A percentile compares a stretch with the other conserved stretches of the same genome.
Conservation (phyloP, 805 yeast species). For the Wickerhamiella kurtzmanii region DNA sequence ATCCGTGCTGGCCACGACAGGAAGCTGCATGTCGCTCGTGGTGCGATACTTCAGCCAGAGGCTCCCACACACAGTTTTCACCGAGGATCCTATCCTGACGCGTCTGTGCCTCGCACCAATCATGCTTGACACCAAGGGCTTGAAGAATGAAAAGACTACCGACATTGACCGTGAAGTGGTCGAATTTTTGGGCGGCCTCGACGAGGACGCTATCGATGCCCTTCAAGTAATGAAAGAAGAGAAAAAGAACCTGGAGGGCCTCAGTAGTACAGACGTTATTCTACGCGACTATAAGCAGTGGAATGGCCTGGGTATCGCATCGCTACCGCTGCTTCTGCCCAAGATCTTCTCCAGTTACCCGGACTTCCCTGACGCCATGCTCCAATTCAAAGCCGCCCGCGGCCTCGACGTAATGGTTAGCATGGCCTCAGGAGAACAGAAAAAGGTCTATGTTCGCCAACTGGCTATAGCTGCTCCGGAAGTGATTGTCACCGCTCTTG, state of each 20-base stretch:
- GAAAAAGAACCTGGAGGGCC: conserved; percentile 51
- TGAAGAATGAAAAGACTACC: conserved; percentile 44
- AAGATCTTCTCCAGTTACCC: conserved; percentile 33
- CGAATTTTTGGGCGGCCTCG: conserved; percentile 5
- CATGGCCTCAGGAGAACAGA: conserved; percentile 31
- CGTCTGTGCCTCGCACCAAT: conserved; percentile 52
- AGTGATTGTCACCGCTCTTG: conserved; percentile 21
- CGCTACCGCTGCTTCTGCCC: conserved; percentile 49
- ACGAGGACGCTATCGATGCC: conserved; percentile 3
- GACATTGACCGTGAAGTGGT: conserved; percentile 32
- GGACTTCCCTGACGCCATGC: conserved; percentile 21
- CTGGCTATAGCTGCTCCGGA: conserved; percentile 24
- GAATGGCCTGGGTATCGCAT: conserved; percentile 57
- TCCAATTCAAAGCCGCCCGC: conserved; percentile 24
- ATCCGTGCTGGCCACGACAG: conserved; percentile 35
- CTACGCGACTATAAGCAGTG: conserved; percentile 79
- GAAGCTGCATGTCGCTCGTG: conserved; percentile 72
- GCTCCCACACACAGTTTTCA: conserved; percentile 12
- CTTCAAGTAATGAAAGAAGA: conserved; percentile 22
- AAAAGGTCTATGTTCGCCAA: conserved; percentile 31
- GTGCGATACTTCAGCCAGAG: conserved; percentile 42
- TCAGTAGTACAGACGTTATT: conserved; percentile 48
- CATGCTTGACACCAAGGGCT: conserved; percentile 60
- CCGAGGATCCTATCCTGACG: conserved; percentile 27
- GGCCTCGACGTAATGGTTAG: conserved; percentile 31